A percentile compares a stretch with the other conserved stretches of the same genome.
Evolutionary conservation across 768 basidiomycete genomes (phyloP).

Genomic region (Boletellus ananiceps): DNA sequence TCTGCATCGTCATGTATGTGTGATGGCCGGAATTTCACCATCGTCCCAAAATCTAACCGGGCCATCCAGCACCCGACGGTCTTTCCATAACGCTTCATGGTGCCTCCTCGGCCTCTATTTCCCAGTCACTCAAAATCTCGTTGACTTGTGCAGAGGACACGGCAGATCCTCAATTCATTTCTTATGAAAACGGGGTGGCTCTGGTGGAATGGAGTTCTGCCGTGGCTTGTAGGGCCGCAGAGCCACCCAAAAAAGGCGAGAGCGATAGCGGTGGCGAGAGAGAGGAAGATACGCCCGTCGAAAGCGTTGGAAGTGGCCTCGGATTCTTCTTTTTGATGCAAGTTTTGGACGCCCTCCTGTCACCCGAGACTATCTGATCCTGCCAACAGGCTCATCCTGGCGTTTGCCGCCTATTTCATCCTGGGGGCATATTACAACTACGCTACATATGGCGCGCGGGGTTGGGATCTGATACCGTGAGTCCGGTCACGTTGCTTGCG

Average conservation of each 20-base stretch:
- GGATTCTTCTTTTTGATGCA: conserved; percentile 88
- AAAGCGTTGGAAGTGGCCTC: conserved; percentile 64
- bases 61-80: conserved; percentile 45
- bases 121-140: conserved; percentile 59
- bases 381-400: conserved; percentile 46
- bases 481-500: conserved; percentile 29
- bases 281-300: conserved; percentile 29
- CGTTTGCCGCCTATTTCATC: conserved; percentile 64
- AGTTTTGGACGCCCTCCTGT: conserved; percentile 27
- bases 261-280: conserved; percentile 14
- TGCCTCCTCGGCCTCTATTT: conserved; percentile 34
- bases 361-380: conserved; percentile 31
- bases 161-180: conserved; percentile 48
- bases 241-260: conserved; percentile 26
- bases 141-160: conserved; percentile 49
- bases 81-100: conserved; percentile 58
- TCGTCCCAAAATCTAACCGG: conserved; percentile 5
- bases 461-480: conserved; percentile 80
- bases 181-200: conserved; percentile 55
- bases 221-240: conserved; percentile 48
- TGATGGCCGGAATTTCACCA: neutral
- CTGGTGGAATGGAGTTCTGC: conserved; percentile 59
- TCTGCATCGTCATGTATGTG: conserved; percentile 37
- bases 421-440: conserved; percentile 88
- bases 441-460: conserved; percentile 79